phyloP scores from a whole-genome alignment of 2,329 filamentous ascomycete genomes.

The Microcyclospora tardicrescens region DNA sequence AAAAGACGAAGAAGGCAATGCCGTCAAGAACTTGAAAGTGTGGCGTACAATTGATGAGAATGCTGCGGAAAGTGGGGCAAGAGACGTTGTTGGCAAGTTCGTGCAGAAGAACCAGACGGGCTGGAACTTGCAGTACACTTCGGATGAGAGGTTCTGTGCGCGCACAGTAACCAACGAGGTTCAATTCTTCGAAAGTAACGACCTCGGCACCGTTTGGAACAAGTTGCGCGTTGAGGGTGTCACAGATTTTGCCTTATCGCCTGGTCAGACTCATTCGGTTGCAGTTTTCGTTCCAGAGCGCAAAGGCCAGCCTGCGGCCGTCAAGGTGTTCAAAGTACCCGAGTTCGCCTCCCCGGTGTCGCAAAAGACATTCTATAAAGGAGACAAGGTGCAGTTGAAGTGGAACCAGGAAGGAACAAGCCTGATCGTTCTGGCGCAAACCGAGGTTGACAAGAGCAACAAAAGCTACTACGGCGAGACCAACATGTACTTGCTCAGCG shows the following conservation, averaged over 20 bases:
- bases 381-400: constrained; percentile 96
- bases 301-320: constrained; percentile 81
- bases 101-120: constrained; percentile 92
- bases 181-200: constrained; percentile 84
- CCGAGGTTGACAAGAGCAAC: constrained; percentile 93
- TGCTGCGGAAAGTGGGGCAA: constrained; percentile 49
- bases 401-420: constrained; percentile 91
- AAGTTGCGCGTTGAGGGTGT: constrained; percentile 89
- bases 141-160: constrained; percentile 85
- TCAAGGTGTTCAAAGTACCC: constrained; percentile 90
- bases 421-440: constrained; percentile 88
- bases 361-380: constrained; percentile 98
- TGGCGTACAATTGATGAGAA: constrained; percentile 71
- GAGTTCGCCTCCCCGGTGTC: constrained; percentile 70
- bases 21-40: constrained; percentile 91
- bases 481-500: constrained; percentile 86
- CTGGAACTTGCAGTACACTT: constrained; percentile 95
- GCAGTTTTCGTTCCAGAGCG: constrained; percentile 92
- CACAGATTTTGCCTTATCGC: constrained; percentile 75
- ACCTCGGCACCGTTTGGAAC: constrained; percentile 83
- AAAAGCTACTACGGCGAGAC: constrained; percentile 99
- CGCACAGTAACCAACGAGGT: constrained; percentile 93
- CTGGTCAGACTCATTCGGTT: constrained; percentile 79
- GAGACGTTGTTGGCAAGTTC: constrained; percentile 66
- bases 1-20: constrained; percentile 88